These are phyloP conservation scores for Apiospora saccharicola DNA, from an alignment of 2,329 filamentous ascomycete genomes.

Conservation along the genomic window DNA sequence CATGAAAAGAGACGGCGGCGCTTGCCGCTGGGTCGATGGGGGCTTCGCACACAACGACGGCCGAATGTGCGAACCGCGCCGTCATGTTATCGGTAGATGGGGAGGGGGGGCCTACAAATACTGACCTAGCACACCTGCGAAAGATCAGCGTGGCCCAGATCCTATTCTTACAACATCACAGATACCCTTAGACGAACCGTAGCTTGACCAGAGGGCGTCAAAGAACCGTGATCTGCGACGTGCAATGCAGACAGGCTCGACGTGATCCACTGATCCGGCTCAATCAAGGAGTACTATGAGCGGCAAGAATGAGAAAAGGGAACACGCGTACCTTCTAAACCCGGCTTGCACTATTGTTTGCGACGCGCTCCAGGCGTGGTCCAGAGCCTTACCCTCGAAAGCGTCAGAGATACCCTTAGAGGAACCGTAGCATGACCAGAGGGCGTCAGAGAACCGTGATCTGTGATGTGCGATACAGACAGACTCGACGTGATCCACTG, in stretches of 20 bases:
- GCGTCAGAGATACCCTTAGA: neutral
- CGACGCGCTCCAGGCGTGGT: neutral
- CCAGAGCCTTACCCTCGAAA: neutral
- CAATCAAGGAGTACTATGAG: neutral
- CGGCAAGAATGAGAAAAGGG: neutral
- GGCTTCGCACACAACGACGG: neutral
- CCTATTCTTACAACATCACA: neutral
- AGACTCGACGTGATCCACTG: neutral
- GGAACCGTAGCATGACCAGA: neutral
- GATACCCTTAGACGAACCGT: neutral
- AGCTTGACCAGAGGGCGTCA: neutral
- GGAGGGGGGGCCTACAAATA: neutral
- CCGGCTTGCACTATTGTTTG: too few relatives aligned
- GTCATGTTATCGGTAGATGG: neutral
- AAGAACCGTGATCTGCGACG: neutral
- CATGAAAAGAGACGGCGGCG: neutral
- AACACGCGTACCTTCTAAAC: neutral
- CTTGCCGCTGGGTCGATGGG: neutral
- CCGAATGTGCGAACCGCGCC: neutral
- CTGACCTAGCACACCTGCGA: neutral
- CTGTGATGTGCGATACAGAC: neutral
- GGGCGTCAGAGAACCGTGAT: neutral
- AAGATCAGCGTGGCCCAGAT: neutral
- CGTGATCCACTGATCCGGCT: neutral
- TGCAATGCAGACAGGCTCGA: neutral